phyloP scores from a whole-genome alignment of 140 eudicot genomes.

The Erigeron philadelphicus region DNA sequence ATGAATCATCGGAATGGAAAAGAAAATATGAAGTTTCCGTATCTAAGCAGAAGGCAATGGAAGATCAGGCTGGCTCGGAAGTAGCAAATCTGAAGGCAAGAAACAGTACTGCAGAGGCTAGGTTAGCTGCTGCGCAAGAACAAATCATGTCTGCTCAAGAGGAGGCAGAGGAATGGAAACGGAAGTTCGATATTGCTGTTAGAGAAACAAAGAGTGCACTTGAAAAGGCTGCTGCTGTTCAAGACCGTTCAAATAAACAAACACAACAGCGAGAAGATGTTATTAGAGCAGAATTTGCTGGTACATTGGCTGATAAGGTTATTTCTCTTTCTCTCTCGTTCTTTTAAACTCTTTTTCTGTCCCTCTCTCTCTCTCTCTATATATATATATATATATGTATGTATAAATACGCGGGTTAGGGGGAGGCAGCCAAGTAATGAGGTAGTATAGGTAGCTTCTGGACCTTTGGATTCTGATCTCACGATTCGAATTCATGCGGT shows the following conservation, averaged over 20 bases:
- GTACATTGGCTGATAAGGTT: conserved; percentile 70
- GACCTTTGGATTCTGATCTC: too few relatives aligned
- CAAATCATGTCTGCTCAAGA: conserved; percentile 83
- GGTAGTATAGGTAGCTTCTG: too few relatives aligned
- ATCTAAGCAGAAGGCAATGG: conserved; percentile 62
- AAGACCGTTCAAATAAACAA: conserved; percentile 67
- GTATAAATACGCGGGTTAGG: too few relatives aligned
- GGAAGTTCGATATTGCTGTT: conserved; percentile 80
- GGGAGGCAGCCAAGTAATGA: too few relatives aligned
- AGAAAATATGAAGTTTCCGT: conserved; percentile 65
- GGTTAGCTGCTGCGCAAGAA: conserved; percentile 87
- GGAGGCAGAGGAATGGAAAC: conserved; percentile 93
- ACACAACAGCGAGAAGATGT: conserved; percentile 76
- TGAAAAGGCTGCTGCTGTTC: conserved; percentile 88
- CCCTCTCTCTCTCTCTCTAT: neutral
- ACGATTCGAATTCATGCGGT: too few relatives aligned
- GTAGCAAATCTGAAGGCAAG: conserved; percentile 61
- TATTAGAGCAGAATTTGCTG: conserved; percentile 63
- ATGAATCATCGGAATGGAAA: conserved; percentile 80
- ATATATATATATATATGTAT: too few relatives aligned
- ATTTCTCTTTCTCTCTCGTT: neutral
- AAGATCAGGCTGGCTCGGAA: conserved; percentile 70
- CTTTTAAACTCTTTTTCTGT: too few relatives aligned
- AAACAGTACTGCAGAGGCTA: conserved; percentile 82
- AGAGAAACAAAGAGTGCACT: conserved; percentile 78